These are phyloP conservation scores for Pseudogymnoascus sp. DNA, from an alignment of 2,329 filamentous ascomycete species.

Conservation along the genomic window DNA sequence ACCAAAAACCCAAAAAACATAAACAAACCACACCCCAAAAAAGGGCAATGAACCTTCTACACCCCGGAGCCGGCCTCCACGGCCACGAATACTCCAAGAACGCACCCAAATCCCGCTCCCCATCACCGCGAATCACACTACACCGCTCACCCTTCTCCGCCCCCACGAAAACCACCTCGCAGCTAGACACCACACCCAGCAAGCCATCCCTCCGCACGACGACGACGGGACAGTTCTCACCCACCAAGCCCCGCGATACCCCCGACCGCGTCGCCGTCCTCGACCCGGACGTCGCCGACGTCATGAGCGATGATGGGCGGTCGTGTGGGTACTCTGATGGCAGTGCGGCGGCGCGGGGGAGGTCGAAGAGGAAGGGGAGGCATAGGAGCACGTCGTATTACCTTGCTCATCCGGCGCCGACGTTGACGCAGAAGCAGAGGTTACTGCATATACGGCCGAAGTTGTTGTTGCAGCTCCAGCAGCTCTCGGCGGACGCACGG, in stretches of 20 bases:
- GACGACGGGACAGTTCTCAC: not conserved
- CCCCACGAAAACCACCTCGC: constrained; percentile 23
- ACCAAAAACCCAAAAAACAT: not conserved
- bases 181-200: not conserved
- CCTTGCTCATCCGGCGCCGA: constrained; percentile 61
- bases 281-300: not conserved
- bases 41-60: constrained; percentile 34
- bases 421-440: constrained; percentile 50
- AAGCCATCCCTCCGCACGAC: not conserved
- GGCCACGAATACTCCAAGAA: constrained; percentile 51
- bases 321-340: constrained; percentile 31
- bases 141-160: not conserved
- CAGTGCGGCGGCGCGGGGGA: constrained; percentile 38
- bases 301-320: not conserved
- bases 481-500: constrained; percentile 52
- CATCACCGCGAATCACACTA: not conserved
- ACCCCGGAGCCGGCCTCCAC: constrained; percentile 53
- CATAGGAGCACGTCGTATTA: constrained; percentile 58
- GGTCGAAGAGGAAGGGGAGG: constrained; percentile 39
- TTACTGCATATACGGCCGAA: constrained; percentile 58
- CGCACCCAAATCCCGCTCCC: constrained; percentile 25
- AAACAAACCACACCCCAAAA: not conserved
- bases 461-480: constrained; percentile 65
- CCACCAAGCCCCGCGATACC: constrained; percentile 28
- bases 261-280: not conserved